phyloP scores from a whole-genome alignment of 345 rosid species.

The Punica granatum region DNA sequence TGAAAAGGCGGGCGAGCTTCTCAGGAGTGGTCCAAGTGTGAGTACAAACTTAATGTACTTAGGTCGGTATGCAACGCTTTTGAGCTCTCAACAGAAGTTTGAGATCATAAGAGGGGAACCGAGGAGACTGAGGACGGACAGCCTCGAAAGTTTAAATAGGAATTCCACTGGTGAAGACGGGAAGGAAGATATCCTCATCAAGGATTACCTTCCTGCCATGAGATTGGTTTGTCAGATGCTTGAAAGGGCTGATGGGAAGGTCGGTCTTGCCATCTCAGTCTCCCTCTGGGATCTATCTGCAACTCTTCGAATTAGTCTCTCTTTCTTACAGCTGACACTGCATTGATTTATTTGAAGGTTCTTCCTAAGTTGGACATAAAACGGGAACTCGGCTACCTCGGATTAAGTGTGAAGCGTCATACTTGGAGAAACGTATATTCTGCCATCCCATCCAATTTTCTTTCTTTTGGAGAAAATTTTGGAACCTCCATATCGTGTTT shows the following conservation, averaged over 20 bases:
- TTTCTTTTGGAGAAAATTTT: too few relatives aligned
- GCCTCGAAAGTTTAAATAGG: constrained; percentile 21
- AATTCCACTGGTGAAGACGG: constrained; percentile 23
- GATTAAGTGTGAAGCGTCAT: constrained; percentile 45
- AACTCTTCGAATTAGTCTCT: too few relatives aligned
- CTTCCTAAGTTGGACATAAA: constrained; percentile 74
- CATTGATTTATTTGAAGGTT: too few relatives aligned
- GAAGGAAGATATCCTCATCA: constrained; percentile 48
- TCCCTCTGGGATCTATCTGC: too few relatives aligned
- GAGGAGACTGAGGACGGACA: constrained; percentile 10
- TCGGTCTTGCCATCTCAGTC: constrained; percentile 3
- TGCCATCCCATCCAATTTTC: too few relatives aligned
- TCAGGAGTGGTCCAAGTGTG: constrained; percentile 29
- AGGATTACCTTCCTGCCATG: constrained; percentile 74
- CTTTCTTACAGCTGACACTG: too few relatives aligned
- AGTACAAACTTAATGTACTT: constrained; percentile 53
- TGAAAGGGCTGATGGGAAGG: constrained; percentile 61
- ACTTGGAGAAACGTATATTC: constrained; percentile 73
- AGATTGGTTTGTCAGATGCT: constrained; percentile 61
- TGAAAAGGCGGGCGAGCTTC: constrained; percentile 48
- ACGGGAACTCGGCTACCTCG: constrained; percentile 59
- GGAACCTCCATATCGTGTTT: too few relatives aligned
- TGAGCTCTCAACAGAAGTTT: constrained; percentile 52
- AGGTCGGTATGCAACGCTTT: constrained; percentile 55
- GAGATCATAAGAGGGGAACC: constrained; percentile 48